Evolutionary conservation across 352 stramenopile genomes (phyloP), one percentile per base, ranked within the genome.

Genomic region (Phytophthora citrophthora): DNA sequence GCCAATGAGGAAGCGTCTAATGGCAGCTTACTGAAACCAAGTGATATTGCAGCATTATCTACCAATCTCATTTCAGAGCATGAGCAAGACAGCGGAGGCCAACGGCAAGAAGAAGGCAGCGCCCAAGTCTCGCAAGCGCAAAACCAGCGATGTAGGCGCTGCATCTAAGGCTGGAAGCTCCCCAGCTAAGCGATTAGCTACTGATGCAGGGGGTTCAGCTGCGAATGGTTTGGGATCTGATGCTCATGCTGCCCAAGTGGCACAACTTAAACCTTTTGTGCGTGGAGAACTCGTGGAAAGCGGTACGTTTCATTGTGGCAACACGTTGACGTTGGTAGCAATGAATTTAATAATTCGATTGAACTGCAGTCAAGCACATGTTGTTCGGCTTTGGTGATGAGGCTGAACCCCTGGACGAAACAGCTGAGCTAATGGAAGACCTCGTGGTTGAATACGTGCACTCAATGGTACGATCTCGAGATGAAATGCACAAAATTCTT

Each of bases 371-470:
- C 65, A 96, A 95, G 48, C 83, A 94, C 58, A 96, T 96, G 88
- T 89, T 96, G 65, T 93, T 94, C 53, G 88, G 88, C 20, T 96
- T 96, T 64, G 88, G 88, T 0, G 88, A 96, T 45, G 84, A 89
- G 45, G 55, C 61, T 2, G 81, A 93, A 44, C 81, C 88, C 8
- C 56, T 92, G 31, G 74, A 81, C n/a, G 88, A 94, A 67, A 88
- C 81, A 5, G 80, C 81, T 1, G 74, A 90, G 58, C 74, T 94
- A 39, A 96, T 96, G 86, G 85, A 96, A 65, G 88, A 96, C 40
- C 71, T 96, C 8, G 82, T 91, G 38, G 80, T 93, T 27, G 88
- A 96, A 45, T 91, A 96, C 55, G 70, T 94, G 13, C 76, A 90
- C 43, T 70, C 75, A 54, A 94, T 96, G 88, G 88, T 96, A 79